Evolutionary conservation across 306 rosid species (phyloP).

Genomic region (Acmispon strigosus): DNA sequence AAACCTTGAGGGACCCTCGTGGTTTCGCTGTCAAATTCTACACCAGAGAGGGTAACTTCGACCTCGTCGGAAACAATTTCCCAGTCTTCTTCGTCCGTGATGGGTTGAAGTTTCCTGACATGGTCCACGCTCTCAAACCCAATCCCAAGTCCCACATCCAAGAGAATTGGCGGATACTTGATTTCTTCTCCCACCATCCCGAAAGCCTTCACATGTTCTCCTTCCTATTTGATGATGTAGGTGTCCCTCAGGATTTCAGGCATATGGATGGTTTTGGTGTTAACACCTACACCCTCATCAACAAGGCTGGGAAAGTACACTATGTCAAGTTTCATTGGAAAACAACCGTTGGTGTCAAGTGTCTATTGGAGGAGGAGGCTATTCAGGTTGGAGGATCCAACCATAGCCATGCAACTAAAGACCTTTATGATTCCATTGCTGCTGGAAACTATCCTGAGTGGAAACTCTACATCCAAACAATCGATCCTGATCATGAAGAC

Average conservation of each 20-base stretch:
- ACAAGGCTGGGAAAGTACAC: conserved; percentile 53
- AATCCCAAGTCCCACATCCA: conserved; percentile 90
- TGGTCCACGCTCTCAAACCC: conserved; percentile 81
- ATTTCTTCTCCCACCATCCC: conserved; percentile 79
- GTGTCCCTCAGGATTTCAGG: conserved; percentile 77
- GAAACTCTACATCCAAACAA: conserved; percentile 73
- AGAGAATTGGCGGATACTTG: conserved; percentile 80
- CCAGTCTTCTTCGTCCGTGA: conserved; percentile 78
- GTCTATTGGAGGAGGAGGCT: conserved; percentile 72
- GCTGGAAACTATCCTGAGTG: conserved; percentile 90
- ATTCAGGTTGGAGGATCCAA: conserved; percentile 68
- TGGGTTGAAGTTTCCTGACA: conserved; percentile 82
- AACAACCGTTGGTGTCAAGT: conserved; percentile 70
- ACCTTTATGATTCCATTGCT: conserved; percentile 73
- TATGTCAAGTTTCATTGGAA: conserved; percentile 83
- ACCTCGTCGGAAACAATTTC: conserved; percentile 81
- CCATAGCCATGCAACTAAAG: conserved; percentile 87
- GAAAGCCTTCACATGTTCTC: conserved; percentile 78
- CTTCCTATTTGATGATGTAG: conserved; percentile 66
- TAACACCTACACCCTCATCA: conserved; percentile 60
- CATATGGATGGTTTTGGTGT: conserved; percentile 91
- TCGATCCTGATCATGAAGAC: conserved; percentile 75
- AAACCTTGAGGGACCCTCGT: conserved; percentile 77
- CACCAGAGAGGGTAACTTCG: conserved; percentile 92
- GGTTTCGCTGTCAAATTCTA: conserved; percentile 84